These are phyloP conservation scores for Epichloe sibirici DNA, from an alignment of 2,329 filamentous ascomycete species.

Conservation along the genomic window DNA sequence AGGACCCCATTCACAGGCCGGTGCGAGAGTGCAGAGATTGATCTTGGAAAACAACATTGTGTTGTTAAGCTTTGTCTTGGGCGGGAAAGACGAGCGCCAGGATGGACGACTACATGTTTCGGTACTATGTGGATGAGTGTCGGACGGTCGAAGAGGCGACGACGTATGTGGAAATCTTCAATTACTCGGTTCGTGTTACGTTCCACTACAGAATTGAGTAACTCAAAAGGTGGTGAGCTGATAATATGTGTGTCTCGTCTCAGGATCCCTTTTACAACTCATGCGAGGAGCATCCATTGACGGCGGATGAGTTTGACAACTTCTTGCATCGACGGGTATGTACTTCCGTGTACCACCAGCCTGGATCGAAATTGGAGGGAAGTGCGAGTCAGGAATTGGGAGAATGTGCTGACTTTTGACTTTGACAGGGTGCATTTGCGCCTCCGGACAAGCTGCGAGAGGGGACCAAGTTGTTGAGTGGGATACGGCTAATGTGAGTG, in stretches of 20 bases:
- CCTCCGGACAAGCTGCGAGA: slow-evolving; percentile 28
- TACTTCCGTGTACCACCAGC: slow-evolving; percentile 1
- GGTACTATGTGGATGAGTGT: slow-evolving; percentile 34
- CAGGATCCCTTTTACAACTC: slow-evolving; percentile 39
- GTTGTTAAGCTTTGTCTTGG: background rate
- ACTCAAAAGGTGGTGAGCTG: no score
- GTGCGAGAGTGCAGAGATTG: no score
- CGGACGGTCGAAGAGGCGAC: slow-evolving; percentile 38
- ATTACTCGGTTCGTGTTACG: slow-evolving; percentile 38
- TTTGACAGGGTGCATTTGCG: slow-evolving; percentile 39
- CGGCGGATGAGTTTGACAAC: slow-evolving; percentile 44
- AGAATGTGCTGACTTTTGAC: background rate
- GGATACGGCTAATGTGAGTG: slow-evolving; percentile 43
- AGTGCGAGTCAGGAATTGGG: background rate
- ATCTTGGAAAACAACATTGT: no score
- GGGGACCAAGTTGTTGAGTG: slow-evolving; percentile 34
- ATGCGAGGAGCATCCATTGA: slow-evolving; percentile 38
- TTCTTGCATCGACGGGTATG: slow-evolving; percentile 39
- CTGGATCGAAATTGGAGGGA: background rate
- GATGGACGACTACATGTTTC: slow-evolving; percentile 51
- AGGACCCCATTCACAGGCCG: no score
- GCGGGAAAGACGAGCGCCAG: slow-evolving; percentile 2
- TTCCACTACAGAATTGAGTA: background rate
- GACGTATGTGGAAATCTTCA: slow-evolving; percentile 45
- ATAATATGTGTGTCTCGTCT: background rate